Conservation (phyloP, 192 early-diverging fungal genomes). For the Backusella liffmaniae region DNA sequence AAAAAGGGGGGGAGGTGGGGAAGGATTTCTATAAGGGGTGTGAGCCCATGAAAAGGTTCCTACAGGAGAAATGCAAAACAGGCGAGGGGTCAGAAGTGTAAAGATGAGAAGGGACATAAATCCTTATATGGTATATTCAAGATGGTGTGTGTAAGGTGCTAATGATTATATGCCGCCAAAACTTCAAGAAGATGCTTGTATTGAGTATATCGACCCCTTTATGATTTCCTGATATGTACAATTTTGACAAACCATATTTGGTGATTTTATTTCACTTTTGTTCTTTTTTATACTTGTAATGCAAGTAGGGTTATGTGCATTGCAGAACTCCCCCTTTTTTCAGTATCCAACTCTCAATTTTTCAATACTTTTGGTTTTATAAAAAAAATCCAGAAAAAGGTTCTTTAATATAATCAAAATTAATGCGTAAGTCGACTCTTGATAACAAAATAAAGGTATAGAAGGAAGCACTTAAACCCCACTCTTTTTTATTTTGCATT, state of each 20-base stretch:
- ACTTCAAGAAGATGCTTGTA: background rate
- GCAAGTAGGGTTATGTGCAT: slow-evolving; percentile 6
- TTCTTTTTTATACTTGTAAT: slow-evolving; percentile 10
- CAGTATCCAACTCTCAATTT: background rate
- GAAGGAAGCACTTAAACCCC: background rate
- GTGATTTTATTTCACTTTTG: slow-evolving; percentile 16
- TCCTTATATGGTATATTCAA: slow-evolving; percentile 6
- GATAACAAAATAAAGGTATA: background rate
- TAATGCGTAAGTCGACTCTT: background rate
- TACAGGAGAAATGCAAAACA: slow-evolving; percentile 16
- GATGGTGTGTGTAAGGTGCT: slow-evolving; percentile 10
- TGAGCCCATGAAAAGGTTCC: slow-evolving; percentile 14
- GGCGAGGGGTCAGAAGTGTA: background rate
- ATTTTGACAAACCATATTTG: slow-evolving; percentile 19
- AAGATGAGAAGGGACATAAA: background rate
- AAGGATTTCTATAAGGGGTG: slow-evolving; percentile 3
- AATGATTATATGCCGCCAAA: slow-evolving; percentile 18
- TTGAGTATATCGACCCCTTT: background rate
- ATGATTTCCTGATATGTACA: slow-evolving; percentile 11
- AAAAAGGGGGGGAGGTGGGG: background rate
- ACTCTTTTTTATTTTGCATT: background rate
- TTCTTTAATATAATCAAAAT: background rate
- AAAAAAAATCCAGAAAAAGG: background rate
- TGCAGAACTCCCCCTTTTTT: background rate
- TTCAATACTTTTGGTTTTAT: background rate